Evolutionary conservation across 2,329 filamentous ascomycete genomes (phyloP).

Genomic region (Penicillium frequentans): DNA sequence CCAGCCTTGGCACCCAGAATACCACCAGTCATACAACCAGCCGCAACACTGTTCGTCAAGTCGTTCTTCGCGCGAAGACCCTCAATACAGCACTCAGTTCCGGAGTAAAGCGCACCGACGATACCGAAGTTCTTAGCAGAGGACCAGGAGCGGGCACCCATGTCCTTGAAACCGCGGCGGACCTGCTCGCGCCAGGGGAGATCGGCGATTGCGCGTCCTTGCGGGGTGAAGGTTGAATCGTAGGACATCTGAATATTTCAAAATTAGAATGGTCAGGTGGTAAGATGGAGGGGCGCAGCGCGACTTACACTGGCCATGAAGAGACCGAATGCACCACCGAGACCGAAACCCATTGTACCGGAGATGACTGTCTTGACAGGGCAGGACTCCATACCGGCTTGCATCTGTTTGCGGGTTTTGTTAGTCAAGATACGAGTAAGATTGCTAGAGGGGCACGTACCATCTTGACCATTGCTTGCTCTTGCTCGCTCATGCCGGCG

Average conservation of each 20-base stretch:
- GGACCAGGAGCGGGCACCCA: conserved; percentile 79
- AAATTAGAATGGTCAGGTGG: neutral
- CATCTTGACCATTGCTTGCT: conserved; percentile 50
- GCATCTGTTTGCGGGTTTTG: conserved; percentile 59
- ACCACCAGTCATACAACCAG: conserved; percentile 88
- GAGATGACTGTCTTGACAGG: conserved; percentile 84
- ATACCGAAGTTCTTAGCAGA: conserved; percentile 94
- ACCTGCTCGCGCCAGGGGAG: conserved; percentile 85
- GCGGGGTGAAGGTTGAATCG: conserved; percentile 77
- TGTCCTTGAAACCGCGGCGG: conserved; percentile 84
- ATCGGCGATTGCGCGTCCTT: conserved; percentile 55
- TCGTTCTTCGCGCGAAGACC: conserved; percentile 90
- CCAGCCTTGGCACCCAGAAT: conserved; percentile 83
- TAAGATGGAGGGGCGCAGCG: neutral
- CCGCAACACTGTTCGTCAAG: conserved; percentile 78
- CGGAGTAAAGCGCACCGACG: conserved; percentile 85
- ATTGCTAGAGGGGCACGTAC: conserved; percentile 25
- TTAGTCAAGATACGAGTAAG: neutral
- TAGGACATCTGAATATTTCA: conserved; percentile 77
- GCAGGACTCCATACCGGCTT: conserved; percentile 87
- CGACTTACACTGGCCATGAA: conserved; percentile 91
- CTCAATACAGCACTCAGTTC: conserved; percentile 95
- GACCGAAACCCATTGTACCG: conserved; percentile 88
- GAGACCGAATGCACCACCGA: conserved; percentile 90
- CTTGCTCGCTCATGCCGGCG: conserved; percentile 48